Base-by-base conservation (phyloP, 768 basidiomycete genomes). In the Russula compacta region DNA sequence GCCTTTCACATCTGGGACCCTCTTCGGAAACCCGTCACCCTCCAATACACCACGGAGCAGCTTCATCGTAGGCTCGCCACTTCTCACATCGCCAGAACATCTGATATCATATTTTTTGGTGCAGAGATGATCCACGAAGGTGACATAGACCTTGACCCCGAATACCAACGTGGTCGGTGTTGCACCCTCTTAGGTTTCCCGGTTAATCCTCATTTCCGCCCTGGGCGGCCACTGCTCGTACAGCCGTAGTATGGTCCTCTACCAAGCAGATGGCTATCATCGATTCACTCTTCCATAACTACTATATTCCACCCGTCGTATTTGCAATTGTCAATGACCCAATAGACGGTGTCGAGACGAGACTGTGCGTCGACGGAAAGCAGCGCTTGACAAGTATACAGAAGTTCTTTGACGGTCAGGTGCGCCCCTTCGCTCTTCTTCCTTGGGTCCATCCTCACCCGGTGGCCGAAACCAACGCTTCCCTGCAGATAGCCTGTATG, bases 241-340 rank as follows among this genome's bases (percentile, higher is more conserved):
- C 8, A 88, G 88, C 83, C 48, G 85, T 91, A 40, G 90, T 92
- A 0, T 92, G 89, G 90, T 78, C 85, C 0, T 83, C 87, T 57
- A 63, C 76, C 1, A 89, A 91, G 71, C 87, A 90, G 70, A 80
- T 84, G 39, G 82, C 82, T 0, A 75, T 92, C 32, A 83, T 92
- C 46, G 89, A 91, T 69, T 88, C 86, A 0, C 77, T 91, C 7
- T 81, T 87, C 59, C 83, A 86, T 44, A 89, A 90, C 67, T 89
- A 84, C 62, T 89, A 89, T 53, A 78, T 92, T 8, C 89, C 90
- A 0, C 86, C 89, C 2, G 78, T 92, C n/a, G 84, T 92, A 4
- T 91, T 92, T 63, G 79, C 76, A 0, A 73, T 78, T 1, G 64
- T 69, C 24, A 64, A 59, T 6, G 69, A 69, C 14, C 63, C 63